Conservation (phyloP, 2,329 filamentous ascomycete genomes). For the Fusarium pilosicola region DNA sequence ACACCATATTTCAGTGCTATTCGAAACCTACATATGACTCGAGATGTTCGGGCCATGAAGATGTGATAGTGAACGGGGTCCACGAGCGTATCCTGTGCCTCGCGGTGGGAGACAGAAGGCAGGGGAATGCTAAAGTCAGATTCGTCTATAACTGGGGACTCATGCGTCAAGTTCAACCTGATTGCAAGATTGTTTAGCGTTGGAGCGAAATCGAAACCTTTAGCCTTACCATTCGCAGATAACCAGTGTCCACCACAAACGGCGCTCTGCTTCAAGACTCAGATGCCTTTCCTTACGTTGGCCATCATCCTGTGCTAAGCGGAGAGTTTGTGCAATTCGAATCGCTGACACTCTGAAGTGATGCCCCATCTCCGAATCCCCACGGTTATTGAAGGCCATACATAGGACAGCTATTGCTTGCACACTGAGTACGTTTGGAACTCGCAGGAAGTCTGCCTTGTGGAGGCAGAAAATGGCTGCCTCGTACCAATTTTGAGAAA, state of each 20-base stretch:
- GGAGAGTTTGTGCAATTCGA: not conserved
- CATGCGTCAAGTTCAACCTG: not conserved
- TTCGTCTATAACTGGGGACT: not conserved
- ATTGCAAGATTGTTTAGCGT: not conserved
- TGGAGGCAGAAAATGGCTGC: not conserved
- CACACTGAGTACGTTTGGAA: not conserved
- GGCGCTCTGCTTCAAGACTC: not conserved
- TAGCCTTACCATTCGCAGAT: not conserved
- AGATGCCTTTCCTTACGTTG: rapidly evolving
- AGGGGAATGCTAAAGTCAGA: not conserved
- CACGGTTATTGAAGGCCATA: not conserved
- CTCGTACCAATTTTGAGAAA: not conserved
- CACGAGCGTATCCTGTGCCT: not conserved
- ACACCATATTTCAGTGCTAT: not conserved
- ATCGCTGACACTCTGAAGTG: not conserved
- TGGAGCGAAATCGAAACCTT: no score
- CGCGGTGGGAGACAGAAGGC: not conserved
- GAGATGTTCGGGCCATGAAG: not conserved
- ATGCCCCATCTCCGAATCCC: not conserved
- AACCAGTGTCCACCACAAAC: not conserved
- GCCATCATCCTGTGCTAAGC: not conserved
- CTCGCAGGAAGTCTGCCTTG: not conserved
- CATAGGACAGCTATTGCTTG: not conserved
- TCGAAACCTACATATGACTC: not conserved
- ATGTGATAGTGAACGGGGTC: not conserved